Conservation (phyloP, 177 flowering plant species). For the Tripterygium wilfordii region DNA sequence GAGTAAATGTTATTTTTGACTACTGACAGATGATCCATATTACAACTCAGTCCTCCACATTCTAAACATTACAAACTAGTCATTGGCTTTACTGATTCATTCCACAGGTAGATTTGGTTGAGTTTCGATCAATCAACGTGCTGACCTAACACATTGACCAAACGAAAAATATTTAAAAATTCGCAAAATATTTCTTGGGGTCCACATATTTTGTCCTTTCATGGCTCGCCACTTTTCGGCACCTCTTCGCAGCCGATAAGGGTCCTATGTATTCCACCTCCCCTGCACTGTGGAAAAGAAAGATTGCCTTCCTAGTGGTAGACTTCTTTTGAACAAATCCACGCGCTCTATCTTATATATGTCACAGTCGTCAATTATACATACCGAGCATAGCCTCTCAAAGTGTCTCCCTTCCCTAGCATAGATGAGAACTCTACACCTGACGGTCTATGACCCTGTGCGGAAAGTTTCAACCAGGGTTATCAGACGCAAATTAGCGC, state of each 20-base stretch:
- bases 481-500: conserved; percentile 16
- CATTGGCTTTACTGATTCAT: too few relatives aligned
- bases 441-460: conserved; percentile 22
- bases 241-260: conserved; percentile 28
- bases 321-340: conserved; percentile 13
- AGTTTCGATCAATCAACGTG: too few relatives aligned
- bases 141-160: too few relatives aligned
- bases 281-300: too few relatives aligned
- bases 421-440: conserved; percentile 20
- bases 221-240: conserved; percentile 43
- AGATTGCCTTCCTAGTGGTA: too few relatives aligned
- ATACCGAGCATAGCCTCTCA: conserved; percentile 34
- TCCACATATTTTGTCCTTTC: conserved; percentile 27
- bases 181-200: conserved; percentile 18
- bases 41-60: too few relatives aligned
- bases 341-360: conserved; percentile 20
- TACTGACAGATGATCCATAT: too few relatives aligned
- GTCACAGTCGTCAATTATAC: conserved; percentile 15
- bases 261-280: conserved; percentile 19
- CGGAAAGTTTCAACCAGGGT: not conserved
- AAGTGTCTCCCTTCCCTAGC: too few relatives aligned
- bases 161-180: too few relatives aligned
- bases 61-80: too few relatives aligned
- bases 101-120: too few relatives aligned
- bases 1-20: too few relatives aligned